phyloP scores from a whole-genome alignment of 805 yeast genomes.

The Naumovozyma dairenensis region DNA sequence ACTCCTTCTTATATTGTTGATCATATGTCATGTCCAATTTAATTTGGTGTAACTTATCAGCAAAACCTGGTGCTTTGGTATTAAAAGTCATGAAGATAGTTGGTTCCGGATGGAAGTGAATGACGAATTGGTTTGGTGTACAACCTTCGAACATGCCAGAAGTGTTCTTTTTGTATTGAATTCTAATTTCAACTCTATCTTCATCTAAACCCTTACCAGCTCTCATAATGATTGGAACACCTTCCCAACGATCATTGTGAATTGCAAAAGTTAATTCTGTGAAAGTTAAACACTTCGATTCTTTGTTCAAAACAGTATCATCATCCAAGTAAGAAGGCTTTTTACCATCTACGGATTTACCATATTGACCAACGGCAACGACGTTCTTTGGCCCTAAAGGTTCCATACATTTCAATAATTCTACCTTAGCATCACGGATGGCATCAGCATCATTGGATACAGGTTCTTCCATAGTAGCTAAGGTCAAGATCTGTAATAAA shows the following conservation, averaged over 20 bases:
- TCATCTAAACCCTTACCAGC: conserved; percentile 97
- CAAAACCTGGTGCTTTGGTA: conserved; percentile 84
- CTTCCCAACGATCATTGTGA: conserved; percentile 93
- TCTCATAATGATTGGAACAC: conserved; percentile 88
- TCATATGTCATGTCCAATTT: conserved; percentile 83
- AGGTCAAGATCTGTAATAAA: conserved; percentile 78
- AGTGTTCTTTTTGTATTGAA: conserved; percentile 82
- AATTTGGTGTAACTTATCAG: conserved; percentile 71
- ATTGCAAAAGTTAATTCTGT: conserved; percentile 75
- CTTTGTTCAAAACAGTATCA: conserved; percentile 62
- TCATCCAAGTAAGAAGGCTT: conserved; percentile 91
- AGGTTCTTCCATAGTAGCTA: conserved; percentile 92
- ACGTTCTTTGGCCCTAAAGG: conserved; percentile 56
- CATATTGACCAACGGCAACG: conserved; percentile 72
- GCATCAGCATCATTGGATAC: conserved; percentile 80
- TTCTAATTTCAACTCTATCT: conserved; percentile 86
- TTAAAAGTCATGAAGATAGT: conserved; percentile 87
- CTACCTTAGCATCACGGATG: conserved; percentile 90
- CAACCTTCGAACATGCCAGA: conserved; percentile 69
- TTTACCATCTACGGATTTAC: conserved; percentile 68
- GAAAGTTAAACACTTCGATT: conserved; percentile 80
- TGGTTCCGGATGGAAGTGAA: conserved; percentile 89
- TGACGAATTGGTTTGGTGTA: conserved; percentile 84
- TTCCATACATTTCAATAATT: conserved; percentile 71
- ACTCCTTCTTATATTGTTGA: conserved; percentile 68